A percentile compares a stretch with the other conserved stretches of the same genome.
phyloP scores from a whole-genome alignment of 2,329 filamentous ascomycete species.

The Aspergillus sp. region DNA sequence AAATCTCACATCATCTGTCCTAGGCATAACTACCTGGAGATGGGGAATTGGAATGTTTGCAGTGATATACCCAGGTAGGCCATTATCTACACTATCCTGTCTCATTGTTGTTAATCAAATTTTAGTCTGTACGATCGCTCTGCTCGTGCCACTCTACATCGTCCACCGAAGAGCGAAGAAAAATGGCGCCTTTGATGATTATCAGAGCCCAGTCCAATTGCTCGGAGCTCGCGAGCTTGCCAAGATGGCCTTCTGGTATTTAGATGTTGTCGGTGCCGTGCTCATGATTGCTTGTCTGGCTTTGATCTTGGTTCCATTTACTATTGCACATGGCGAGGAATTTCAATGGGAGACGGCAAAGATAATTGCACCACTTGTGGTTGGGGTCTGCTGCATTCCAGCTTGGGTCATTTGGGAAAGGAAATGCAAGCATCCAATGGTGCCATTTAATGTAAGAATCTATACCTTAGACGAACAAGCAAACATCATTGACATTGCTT shows the following conservation, averaged over 20 bases:
- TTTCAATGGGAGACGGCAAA: conserved; percentile 45
- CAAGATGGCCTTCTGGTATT: conserved; percentile 47
- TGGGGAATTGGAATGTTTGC: conserved; percentile 60
- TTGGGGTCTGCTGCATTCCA: conserved; percentile 45
- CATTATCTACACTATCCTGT: not conserved
- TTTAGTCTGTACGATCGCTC: conserved; percentile 44
- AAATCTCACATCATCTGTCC: conserved; percentile 46
- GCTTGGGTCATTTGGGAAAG: conserved; percentile 49
- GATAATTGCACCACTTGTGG: conserved; percentile 44
- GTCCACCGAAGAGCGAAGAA: conserved; percentile 47
- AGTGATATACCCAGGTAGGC: conserved; percentile 47
- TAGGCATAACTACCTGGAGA: conserved; percentile 46
- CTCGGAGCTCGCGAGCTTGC: conserved; percentile 32
- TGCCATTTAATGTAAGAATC: conserved; percentile 46
- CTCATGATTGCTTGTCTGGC: conserved; percentile 46
- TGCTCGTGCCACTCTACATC: conserved; percentile 45
- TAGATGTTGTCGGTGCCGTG: conserved; percentile 48
- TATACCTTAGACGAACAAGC: not conserved
- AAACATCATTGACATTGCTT: not conserved
- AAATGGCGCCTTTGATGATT: conserved; percentile 40
- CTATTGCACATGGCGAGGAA: conserved; percentile 44
- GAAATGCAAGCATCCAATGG: conserved; percentile 44
- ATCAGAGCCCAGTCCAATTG: conserved; percentile 38
- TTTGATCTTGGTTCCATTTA: conserved; percentile 50
- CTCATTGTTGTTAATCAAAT: not conserved